Evolutionary conservation across 1,284 basidiomycete species (phyloP).

Genomic region (Blastosporella zonata): DNA sequence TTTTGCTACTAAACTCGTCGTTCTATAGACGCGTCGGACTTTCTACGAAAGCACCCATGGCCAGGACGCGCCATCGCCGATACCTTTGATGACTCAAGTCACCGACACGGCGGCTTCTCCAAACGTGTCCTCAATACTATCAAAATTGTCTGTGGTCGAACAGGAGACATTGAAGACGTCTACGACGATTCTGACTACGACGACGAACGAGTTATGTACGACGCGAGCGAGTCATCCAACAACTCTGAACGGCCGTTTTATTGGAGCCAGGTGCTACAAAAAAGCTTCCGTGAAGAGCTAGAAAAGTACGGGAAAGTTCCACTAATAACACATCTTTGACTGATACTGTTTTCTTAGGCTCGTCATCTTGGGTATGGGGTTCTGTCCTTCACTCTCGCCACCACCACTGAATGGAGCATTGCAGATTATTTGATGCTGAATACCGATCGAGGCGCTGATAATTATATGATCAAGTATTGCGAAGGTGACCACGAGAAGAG

Average conservation of each 20-base stretch:
- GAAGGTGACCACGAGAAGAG: constrained; percentile 72
- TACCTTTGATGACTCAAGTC: constrained; percentile 79
- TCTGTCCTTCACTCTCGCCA: not conserved
- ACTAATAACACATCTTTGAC: not conserved
- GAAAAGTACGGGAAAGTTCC: constrained; percentile 62
- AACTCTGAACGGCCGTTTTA: constrained; percentile 64
- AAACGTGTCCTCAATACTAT: constrained; percentile 66
- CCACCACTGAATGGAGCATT: constrained; percentile 4
- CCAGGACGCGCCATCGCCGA: constrained; percentile 82
- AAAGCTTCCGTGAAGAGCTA: constrained; percentile 81
- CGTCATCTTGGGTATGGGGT: constrained; percentile 73
- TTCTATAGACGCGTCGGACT: constrained; percentile 76
- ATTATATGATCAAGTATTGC: constrained; percentile 88
- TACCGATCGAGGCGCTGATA: constrained; percentile 81
- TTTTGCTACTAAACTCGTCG: not conserved
- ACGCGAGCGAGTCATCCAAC: constrained; percentile 51
- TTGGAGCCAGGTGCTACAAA: constrained; percentile 76
- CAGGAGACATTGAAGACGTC: constrained; percentile 66
- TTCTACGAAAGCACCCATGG: constrained; percentile 83
- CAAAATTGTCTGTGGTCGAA: constrained; percentile 76
- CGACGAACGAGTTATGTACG: constrained; percentile 63
- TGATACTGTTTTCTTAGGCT: constrained; percentile 43
- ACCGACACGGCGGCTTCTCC: constrained; percentile 59
- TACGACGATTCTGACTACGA: constrained; percentile 72
- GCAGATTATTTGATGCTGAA: constrained; percentile 87